Conservation (phyloP, 495 filamentous ascomycete genomes). For the Tuber borchii region DNA sequence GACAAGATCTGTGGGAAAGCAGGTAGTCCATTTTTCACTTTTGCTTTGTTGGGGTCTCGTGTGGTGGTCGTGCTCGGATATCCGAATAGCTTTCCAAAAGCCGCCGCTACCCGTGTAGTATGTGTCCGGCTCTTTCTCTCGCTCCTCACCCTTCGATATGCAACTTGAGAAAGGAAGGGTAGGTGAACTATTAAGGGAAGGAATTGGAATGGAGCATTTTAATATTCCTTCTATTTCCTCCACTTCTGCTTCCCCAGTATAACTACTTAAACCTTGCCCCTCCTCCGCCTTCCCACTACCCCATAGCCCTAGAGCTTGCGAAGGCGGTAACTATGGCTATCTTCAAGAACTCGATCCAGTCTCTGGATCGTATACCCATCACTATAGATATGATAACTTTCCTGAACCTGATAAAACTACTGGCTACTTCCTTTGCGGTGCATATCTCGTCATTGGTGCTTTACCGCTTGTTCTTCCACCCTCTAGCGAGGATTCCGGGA, state of each 20-base stretch:
- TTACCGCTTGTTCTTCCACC: conserved; percentile 44
- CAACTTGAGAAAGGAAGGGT: neutral
- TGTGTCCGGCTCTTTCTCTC: neutral
- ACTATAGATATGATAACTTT: neutral
- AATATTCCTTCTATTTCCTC: neutral
- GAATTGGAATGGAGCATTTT: neutral
- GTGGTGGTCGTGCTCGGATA: neutral
- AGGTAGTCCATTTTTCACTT: neutral
- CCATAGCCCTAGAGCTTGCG: neutral
- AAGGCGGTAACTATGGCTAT: conserved; percentile 17
- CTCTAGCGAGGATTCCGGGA: conserved; percentile 43
- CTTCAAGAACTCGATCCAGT: conserved; percentile 22
- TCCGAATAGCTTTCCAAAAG: neutral
- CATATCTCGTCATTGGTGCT: conserved; percentile 30
- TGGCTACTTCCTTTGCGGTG: conserved; percentile 14
- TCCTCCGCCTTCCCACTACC: neutral
- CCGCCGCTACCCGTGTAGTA: neutral
- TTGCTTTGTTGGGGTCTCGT: neutral
- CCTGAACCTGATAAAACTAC: neutral
- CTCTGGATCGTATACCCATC: conserved; percentile 11
- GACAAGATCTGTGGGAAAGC: neutral
- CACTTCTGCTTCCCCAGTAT: neutral
- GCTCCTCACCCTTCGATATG: neutral
- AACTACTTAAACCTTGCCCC: neutral
- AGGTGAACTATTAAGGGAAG: neutral